Base-by-base conservation (phyloP, 805 yeast genomes). In the Cyberlindnera mississippiensis region DNA sequence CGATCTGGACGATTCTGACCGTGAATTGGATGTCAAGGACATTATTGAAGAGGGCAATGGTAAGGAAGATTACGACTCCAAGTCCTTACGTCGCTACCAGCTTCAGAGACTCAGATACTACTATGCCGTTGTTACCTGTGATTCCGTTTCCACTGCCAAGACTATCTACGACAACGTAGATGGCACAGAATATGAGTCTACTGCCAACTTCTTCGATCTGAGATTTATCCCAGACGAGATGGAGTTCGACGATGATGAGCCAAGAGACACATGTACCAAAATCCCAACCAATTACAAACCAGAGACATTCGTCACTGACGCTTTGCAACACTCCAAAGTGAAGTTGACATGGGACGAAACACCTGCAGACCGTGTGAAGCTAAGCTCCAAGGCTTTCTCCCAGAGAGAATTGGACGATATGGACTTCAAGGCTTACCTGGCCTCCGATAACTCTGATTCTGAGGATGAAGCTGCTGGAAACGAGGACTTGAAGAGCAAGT, bases 281-380 rank as follows among this genome's bases (percentile, higher is more conserved):
- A 67, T 89, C 8, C 96, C 98, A 6, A 65, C 79, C 2, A 76
- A 76, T 37, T 93, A 93, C 63, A 81, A 78, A 51, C 99, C 99
- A 15, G 61, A 66, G 17, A 70, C 73, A 9, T 93, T 93, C 62
- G 85, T 86, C 24, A 93, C 99, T 4, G 97, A 87, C 65, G 99
- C 99, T 0, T 71, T 93, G 45, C 96, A 93, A 61, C 96, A 89
- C 59, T 90, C 98, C 13, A 93, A 90, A 57, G 99, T 93, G 37
- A 90, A 87, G 62, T 72, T 93, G 51, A 90, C 98, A 0, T 93
- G 99, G 99, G 99, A 93, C 63, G 98, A 91, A 66, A 95, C 98
- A 0, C 98, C 99, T 6, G 82, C 80, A 44, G 97, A 89, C 56
- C 77, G 99, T 57, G 62, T 78, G 14, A 78, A 83, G 44, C 62